Evolutionary conservation across 805 yeast species (phyloP).

Genomic region (Candida vaughaniae): DNA sequence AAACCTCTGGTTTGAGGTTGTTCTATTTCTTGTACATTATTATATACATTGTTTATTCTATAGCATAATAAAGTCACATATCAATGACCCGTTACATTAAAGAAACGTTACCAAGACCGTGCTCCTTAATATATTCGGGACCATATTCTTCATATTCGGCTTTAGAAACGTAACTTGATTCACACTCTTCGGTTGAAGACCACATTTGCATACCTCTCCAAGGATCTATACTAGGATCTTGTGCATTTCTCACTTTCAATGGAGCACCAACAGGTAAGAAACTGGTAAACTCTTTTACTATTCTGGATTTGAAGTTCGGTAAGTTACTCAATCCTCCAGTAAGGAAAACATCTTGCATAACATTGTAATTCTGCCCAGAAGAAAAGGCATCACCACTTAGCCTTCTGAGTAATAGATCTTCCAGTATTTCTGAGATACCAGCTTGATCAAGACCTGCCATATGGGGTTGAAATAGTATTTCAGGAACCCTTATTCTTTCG

Average conservation of each 20-base stretch:
- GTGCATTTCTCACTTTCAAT: conserved; percentile 60
- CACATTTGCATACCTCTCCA: conserved; percentile 95
- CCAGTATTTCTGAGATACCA: conserved; percentile 78
- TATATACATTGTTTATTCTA: conserved; percentile 16
- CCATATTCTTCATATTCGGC: conserved; percentile 88
- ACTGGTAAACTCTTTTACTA: conserved; percentile 65
- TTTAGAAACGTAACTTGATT: conserved; percentile 54
- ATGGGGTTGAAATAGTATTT: conserved; percentile 85
- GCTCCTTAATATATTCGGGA: conserved; percentile 83
- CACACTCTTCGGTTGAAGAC: conserved; percentile 50
- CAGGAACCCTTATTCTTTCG: conserved; percentile 91
- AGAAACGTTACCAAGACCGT: conserved; percentile 66
- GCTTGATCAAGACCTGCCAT: conserved; percentile 97
- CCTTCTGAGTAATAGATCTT: conserved; percentile 61
- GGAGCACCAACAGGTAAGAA: conserved; percentile 69
- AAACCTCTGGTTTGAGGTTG: not conserved
- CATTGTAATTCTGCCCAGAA: conserved; percentile 51
- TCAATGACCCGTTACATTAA: too few relatives aligned
- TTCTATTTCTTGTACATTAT: conserved; percentile 11
- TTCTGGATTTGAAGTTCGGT: conserved; percentile 63
- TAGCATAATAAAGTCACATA: not conserved
- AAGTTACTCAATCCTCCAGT: conserved; percentile 83
- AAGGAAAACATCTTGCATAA: conserved; percentile 66
- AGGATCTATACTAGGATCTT: conserved; percentile 72
- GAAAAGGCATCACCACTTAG: conserved; percentile 54